Base-by-base conservation (phyloP, 1,284 basidiomycete genomes). In the Melampsora occidentalis region DNA sequence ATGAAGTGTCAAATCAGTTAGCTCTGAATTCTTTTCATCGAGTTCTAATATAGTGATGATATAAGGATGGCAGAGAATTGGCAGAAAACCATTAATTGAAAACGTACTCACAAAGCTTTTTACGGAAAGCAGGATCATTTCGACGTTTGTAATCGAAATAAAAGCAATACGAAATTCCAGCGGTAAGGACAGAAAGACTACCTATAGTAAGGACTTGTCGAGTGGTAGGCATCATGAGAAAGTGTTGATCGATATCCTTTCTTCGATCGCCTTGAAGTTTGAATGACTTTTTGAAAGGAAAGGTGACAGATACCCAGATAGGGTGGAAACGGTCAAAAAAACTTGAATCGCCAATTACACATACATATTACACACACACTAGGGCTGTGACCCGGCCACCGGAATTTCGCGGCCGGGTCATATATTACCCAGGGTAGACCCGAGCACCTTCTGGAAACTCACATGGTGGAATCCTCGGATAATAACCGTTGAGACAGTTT, bases 71-170 rank as follows among this genome's bases (percentile, higher is more conserved):
- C 42, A 70, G 10, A 70, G 18, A 51, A 53, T n/a, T 18, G 18
- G 18, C 12, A 1, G 78, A 16, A 78, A 77, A 42, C 78, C 69
- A 67, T 67, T 5, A 79, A 77, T 18, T 16, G 66, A 79, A 78
- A 65, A 82, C 82, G 65, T 77, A 79, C 73, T 81, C 80, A 77
- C 78, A 77, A 53, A 83, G 81, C 77, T 69, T 75, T 76, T 81
- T 82, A 76, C 82, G 82, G 81, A 83, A 83, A 9, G 63, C 62
- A 18, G 81, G 78, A 71, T 83, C 82, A 67, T 78, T 82, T 57
- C 79, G 79, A 42, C 82, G 80, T 53, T 78, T 78, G 79, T 83
- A 81, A 79, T 83, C 82, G 76, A 83, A 83, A 79, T 82, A 83
- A 70, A 69, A 28, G 61, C 73, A 76, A 22, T 76, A 76, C 28